These are phyloP conservation scores for Dothideomycetes sp. DNA, from an alignment of 2,329 filamentous ascomycete genomes.

Conservation along the genomic window DNA sequence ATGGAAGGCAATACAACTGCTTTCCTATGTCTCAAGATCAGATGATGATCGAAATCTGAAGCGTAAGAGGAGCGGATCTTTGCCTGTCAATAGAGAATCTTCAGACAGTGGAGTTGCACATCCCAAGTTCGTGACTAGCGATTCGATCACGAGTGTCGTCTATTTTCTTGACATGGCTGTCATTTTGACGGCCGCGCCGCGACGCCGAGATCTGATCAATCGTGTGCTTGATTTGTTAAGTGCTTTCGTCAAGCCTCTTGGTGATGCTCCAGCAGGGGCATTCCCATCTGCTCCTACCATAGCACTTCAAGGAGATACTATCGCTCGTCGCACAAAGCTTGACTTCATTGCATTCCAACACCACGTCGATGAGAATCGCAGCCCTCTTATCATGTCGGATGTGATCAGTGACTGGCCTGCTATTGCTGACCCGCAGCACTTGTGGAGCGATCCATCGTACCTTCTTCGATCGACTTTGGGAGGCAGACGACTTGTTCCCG, in stretches of 20 bases:
- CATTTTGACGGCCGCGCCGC: slow-evolving; percentile 60
- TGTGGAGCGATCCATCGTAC: slow-evolving; percentile 67
- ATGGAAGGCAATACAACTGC: slow-evolving; percentile 40
- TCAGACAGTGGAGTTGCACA: no score
- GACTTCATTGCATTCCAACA: slow-evolving; percentile 18
- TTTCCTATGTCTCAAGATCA: slow-evolving; percentile 9
- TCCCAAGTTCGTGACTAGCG: no score
- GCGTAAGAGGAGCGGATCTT: slow-evolving; percentile 13
- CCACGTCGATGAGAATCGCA: slow-evolving; percentile 14
- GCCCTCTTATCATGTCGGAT: slow-evolving; percentile 59
- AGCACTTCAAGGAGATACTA: slow-evolving; percentile 2
- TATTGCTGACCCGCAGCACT: slow-evolving; percentile 37
- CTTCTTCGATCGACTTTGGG: slow-evolving; percentile 62
- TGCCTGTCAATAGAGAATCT: neutral
- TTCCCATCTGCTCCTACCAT: slow-evolving; percentile 1
- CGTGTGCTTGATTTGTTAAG: slow-evolving; percentile 42
- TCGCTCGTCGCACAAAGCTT: slow-evolving; percentile 6
- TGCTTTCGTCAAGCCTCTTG: slow-evolving; percentile 12
- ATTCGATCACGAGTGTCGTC: slow-evolving; percentile 49
- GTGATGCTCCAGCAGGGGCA: neutral
- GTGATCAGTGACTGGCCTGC: slow-evolving; percentile 68
- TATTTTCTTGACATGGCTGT: slow-evolving; percentile 62
- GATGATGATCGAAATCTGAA: slow-evolving; percentile 5
- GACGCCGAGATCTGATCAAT: slow-evolving; percentile 35
- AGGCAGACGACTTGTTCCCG: slow-evolving; percentile 69